These are phyloP conservation scores for Isabelozyma gotoi DNA, from an alignment of 805 yeast species.

Conservation along the genomic window DNA sequence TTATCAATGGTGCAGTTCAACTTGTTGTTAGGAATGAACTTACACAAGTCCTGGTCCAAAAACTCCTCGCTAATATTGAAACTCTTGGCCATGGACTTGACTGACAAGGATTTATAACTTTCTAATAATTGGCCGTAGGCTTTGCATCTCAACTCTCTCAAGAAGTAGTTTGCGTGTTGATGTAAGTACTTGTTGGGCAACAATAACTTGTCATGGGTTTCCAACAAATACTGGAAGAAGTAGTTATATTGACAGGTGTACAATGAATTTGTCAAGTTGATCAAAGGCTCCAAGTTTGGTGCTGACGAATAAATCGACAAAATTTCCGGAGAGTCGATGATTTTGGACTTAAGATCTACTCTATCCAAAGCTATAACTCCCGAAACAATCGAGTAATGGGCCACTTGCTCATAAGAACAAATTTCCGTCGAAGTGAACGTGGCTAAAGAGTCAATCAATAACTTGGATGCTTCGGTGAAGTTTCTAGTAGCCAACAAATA, in stretches of 20 bases:
- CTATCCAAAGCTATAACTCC: conserved; percentile 83
- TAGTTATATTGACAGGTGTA: conserved; percentile 85
- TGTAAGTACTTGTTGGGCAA: conserved; percentile 62
- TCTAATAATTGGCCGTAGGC: conserved; percentile 93
- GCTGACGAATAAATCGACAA: conserved; percentile 74
- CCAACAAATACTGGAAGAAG: conserved; percentile 73
- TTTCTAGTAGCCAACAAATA: conserved; percentile 82
- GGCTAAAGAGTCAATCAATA: conserved; percentile 87
- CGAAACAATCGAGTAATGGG: conserved; percentile 82
- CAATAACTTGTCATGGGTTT: conserved; percentile 73
- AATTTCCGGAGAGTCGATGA: conserved; percentile 93
- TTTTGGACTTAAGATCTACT: conserved; percentile 76
- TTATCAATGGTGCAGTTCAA: conserved; percentile 94
- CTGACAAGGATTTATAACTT: conserved; percentile 85
- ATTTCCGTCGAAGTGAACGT: conserved; percentile 94
- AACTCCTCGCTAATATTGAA: conserved; percentile 89
- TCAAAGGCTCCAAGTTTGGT: conserved; percentile 72
- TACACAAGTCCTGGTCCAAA: conserved; percentile 82
- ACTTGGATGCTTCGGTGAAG: conserved; percentile 79
- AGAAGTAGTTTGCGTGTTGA: conserved; percentile 78
- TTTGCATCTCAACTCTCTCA: conserved; percentile 91
- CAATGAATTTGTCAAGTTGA: conserved; percentile 78
- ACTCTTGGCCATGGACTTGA: conserved; percentile 90
- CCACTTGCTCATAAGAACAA: conserved; percentile 85
- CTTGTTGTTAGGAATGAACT: conserved; percentile 89